A percentile compares a stretch with the other conserved stretches of the same genome.
phyloP scores from a whole-genome alignment of 495 filamentous ascomycete genomes.

The Penicillium angulare region DNA sequence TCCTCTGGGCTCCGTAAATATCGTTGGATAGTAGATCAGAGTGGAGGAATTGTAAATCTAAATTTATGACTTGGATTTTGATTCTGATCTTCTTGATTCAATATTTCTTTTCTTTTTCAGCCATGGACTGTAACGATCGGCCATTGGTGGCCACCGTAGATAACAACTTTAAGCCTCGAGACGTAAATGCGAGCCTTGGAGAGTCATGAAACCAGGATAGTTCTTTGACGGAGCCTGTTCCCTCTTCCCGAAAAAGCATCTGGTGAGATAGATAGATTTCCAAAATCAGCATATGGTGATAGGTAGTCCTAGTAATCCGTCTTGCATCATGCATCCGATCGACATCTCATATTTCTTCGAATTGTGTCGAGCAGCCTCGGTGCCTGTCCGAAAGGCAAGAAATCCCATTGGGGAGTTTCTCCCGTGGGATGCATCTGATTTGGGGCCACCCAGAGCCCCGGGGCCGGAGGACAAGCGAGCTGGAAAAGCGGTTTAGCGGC shows the following conservation, averaged over 20 bases:
- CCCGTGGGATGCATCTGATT: neutral
- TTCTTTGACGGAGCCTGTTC: neutral
- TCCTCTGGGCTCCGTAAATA: too few species aligned
- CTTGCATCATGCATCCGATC: too few species aligned
- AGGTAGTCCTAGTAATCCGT: too few species aligned
- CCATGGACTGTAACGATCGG: neutral
- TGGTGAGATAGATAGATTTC: neutral
- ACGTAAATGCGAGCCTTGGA: too few species aligned
- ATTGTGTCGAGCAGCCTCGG: too few species aligned
- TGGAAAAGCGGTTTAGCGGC: constrained; percentile 6
- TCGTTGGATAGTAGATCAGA: neutral
- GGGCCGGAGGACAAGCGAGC: constrained; percentile 3
- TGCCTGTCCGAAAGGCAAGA: too few species aligned
- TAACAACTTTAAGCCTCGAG: too few species aligned
- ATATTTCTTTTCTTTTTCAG: too few species aligned
- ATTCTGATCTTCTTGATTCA: too few species aligned
- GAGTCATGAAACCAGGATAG: too few species aligned
- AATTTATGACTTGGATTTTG: neutral
- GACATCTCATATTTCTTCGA: too few species aligned
- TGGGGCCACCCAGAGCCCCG: neutral
- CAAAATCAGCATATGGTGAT: neutral
- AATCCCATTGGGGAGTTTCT: neutral
- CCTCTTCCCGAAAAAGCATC: neutral
- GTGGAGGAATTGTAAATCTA: neutral
- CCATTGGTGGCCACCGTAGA: too few species aligned